Base-by-base conservation (phyloP, 371 early-diverging fungal genomes). In the Mucor racemosus region DNA sequence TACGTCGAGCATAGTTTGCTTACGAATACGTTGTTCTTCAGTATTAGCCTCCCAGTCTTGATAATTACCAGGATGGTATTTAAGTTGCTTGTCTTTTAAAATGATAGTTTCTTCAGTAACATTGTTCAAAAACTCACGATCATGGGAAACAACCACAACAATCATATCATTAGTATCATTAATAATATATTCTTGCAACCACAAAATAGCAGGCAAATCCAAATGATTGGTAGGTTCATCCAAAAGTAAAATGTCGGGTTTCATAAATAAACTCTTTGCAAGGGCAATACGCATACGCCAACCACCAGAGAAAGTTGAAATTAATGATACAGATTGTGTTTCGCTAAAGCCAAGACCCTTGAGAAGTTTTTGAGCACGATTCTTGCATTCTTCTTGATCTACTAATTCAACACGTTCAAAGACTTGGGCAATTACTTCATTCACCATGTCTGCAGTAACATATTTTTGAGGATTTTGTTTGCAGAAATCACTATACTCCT, bases 201-300 rank as follows among this genome's bases (percentile, higher is more conserved):
- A 95, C 11, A 90, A 68, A 44, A 91, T 91, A 31, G 94, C 91
- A 14, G 90, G 90, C 15, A 95, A 65, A 71, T 94, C 94, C 72
- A 94, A 80, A 76, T 92, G 92, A 72, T 94, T 93, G 53, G 90
- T 91, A 19, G 93, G 94, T 79, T 97, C 97, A 71, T 97, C 97
- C 41, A 96, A 67, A n/a, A 96, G 81, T 35, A 96, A 80, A 26
- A 96, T 67, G 73, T 94, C 90, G 1, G 94, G 93, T 44, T 86
- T 79, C 53, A 90, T 69, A 70, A 91, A 91, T 38, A 96, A 72
- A 13, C 94, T 93, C 60, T 88, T 87, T 3, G 95, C 95, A 10
- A 97, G 78, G 7, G 94, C 89, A 21, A 92, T 88, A 38, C 94
- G 82, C 86, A 94, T 95, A 55, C 88, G 83, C 97, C 97, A 96